Evolutionary conservation across 2,329 filamentous ascomycete species (phyloP).

Genomic region (Alternaria rosae): DNA sequence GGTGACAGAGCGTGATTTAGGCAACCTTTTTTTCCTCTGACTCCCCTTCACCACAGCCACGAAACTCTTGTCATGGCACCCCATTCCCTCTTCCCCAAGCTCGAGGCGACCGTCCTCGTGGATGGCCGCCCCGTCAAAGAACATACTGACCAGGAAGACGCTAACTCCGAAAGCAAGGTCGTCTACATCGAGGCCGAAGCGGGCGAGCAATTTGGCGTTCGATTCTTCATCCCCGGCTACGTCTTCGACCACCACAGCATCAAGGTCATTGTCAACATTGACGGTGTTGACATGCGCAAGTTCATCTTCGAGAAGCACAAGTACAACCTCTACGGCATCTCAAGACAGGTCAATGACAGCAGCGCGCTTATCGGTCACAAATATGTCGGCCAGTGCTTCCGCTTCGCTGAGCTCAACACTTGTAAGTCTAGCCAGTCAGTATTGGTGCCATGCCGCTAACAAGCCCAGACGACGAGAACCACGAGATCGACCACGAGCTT

Average conservation of each 20-base stretch:
- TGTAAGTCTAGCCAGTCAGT: background rate
- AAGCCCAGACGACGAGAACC: background rate
- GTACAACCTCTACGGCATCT: background rate
- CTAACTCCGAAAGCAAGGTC: background rate
- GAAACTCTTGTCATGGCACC: slow-evolving; percentile 16
- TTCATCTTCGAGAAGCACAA: background rate
- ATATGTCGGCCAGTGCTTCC: slow-evolving; percentile 5
- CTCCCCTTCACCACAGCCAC: background rate
- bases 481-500: background rate
- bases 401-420: slow-evolving; percentile 5
- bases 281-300: slow-evolving; percentile 11
- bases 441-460: background rate
- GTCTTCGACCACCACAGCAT: slow-evolving; percentile 7
- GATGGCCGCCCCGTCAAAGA: slow-evolving; percentile 10
- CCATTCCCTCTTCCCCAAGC: slow-evolving; percentile 4
- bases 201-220: slow-evolving; percentile 10
- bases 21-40: background rate
- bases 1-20: background rate
- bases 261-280: slow-evolving; percentile 8
- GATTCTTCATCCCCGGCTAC: slow-evolving; percentile 4
- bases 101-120: slow-evolving; percentile 19
- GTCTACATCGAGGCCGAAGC: slow-evolving; percentile 14
- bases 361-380: background rate
- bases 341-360: background rate
- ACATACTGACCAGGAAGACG: slow-evolving; percentile 11